Percentiles rank a stretch among this genome's conserved stretches.
These are phyloP conservation scores for Mortierella polycephala DNA, from an alignment of 371 early-diverging fungal genomes.

Conservation along the genomic window DNA sequence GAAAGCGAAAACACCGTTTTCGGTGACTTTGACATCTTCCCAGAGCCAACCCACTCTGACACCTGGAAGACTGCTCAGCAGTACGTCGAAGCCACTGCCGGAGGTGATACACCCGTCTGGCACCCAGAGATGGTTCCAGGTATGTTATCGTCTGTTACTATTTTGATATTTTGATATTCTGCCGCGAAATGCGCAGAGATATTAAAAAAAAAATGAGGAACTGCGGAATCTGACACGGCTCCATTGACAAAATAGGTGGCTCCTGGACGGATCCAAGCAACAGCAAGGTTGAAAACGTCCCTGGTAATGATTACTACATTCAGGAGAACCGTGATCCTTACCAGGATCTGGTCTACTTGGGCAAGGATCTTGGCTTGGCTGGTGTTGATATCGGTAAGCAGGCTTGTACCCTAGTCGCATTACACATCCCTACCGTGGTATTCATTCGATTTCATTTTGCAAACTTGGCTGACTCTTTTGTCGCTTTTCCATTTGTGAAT, in stretches of 20 bases:
- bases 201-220: no score
- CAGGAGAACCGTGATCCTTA: constrained; percentile 49
- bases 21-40: constrained; percentile 54
- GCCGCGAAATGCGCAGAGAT: no score
- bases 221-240: no score
- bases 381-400: constrained; percentile 54
- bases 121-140: constrained; percentile 51
- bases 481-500: no score
- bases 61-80: constrained; percentile 40
- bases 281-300: constrained; percentile 30
- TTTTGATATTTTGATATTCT: no score
- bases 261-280: constrained; percentile 48
- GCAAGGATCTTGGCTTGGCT: constrained; percentile 51
- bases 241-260: no score
- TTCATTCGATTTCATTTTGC: no score
- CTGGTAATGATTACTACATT: constrained; percentile 41
- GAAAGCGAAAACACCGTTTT: constrained; percentile 37
- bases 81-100: constrained; percentile 36
- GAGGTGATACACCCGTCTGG: constrained; percentile 35
- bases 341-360: constrained; percentile 52
- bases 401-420: no score
- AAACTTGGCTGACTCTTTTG: no score
- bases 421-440: no score
- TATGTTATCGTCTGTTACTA: neutral
- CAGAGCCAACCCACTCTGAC: constrained; percentile 49